Evolutionary conservation across 2,329 filamentous ascomycete species (phyloP).

Genomic region (Atkinsonella hypoxylon): DNA sequence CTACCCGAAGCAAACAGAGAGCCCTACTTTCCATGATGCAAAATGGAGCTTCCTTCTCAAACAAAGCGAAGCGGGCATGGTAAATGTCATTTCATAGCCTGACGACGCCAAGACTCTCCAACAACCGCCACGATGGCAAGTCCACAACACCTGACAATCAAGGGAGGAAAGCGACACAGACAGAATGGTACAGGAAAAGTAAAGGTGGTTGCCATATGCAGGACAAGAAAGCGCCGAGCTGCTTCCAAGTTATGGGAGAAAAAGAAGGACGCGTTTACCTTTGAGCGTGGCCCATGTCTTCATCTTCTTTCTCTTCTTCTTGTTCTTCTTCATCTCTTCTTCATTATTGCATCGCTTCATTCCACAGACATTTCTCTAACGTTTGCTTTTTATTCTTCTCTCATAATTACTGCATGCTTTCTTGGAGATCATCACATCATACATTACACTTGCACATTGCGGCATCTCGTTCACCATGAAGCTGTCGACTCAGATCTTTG

Average conservation of each 20-base stretch:
- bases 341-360: background rate
- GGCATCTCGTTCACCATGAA: slow-evolving; percentile 10
- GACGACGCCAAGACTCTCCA: background rate
- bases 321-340: background rate
- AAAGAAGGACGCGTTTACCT: background rate
- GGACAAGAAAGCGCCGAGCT: slow-evolving; percentile 1
- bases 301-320: background rate
- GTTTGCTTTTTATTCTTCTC: background rate
- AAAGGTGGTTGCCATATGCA: background rate
- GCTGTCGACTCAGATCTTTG: slow-evolving; percentile 2
- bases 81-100: background rate
- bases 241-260: background rate
- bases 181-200: background rate
- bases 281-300: background rate
- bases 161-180: background rate
- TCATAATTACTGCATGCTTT: slow-evolving; percentile 4
- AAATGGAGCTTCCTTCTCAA: background rate
- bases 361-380: background rate
- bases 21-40: too few relatives aligned
- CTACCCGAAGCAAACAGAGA: too few relatives aligned
- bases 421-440: slow-evolving; percentile 1
- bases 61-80: background rate
- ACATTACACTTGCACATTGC: background rate
- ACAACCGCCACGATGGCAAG: background rate
- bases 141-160: background rate